These are phyloP conservation scores for Rhipidocladum racemiflorum DNA, from an alignment of 176 grass and related monocot genomes.

Conservation along the genomic window DNA sequence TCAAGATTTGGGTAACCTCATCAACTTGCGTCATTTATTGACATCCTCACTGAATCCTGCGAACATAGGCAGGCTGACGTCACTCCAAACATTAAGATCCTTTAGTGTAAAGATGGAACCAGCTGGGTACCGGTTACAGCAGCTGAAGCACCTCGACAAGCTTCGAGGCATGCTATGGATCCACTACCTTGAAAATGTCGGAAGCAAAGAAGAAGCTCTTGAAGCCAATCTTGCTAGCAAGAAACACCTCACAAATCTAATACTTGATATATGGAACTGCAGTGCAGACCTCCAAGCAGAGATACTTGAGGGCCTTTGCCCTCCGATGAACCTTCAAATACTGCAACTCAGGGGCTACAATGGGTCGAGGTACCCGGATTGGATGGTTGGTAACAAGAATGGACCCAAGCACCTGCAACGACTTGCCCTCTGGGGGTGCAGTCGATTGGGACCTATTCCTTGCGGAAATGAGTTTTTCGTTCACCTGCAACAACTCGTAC, in stretches of 20 bases:
- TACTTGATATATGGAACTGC: background rate
- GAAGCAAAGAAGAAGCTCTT: background rate
- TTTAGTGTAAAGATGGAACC: background rate
- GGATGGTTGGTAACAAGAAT: background rate
- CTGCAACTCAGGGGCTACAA: background rate
- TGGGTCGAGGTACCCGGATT: background rate
- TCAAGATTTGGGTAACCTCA: background rate
- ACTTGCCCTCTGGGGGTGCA: background rate
- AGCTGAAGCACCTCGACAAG: slow-evolving; percentile 1
- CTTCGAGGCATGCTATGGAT: background rate
- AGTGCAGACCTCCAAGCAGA: background rate
- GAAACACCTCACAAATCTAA: background rate
- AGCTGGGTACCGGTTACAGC: background rate
- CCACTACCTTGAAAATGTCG: background rate
- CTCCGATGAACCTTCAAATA: background rate
- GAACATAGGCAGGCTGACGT: background rate
- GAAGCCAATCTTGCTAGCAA: background rate
- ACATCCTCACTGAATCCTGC: background rate
- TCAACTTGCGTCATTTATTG: background rate
- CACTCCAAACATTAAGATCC: background rate
- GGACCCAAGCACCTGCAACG: background rate
- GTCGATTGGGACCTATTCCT: background rate
- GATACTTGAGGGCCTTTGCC: slow-evolving; percentile 29
- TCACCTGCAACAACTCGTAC: background rate
- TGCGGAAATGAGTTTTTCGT: background rate